Base-by-base conservation (phyloP, 495 filamentous ascomycete genomes). In the Cercophora scortea region DNA sequence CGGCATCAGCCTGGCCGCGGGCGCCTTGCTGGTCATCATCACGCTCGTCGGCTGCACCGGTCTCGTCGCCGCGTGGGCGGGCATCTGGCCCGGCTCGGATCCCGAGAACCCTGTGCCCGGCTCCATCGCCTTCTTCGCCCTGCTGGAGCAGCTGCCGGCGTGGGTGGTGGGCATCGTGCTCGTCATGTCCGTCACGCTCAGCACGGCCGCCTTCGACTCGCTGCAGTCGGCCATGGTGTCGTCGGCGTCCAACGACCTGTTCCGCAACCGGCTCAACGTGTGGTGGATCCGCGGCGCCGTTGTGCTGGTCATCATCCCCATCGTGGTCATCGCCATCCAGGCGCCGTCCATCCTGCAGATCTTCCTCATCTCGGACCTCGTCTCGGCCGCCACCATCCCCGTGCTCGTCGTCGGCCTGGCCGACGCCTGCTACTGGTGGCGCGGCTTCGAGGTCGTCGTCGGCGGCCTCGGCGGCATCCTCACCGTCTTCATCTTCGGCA, bases 181-280 rank as follows among this genome's bases (percentile, higher is more conserved):
- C 9, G 76, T 89, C 55, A 88, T 90, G 86, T 79, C 85, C 0
- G 81, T 88, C 10, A 79, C 79, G 13, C 73, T 90, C 46, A 82
- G 78, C 59, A 87, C 84, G 1, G 83, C 87, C 2, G 83, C 85
- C 2, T 89, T 89, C 50, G 86, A 90, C 66, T 80, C 74, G 49
- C 71, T 89, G 36, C 86, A 89, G 65, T 83, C 82, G 1, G 83
- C 87, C 43, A 90, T 88, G 84, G 81, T 89, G 0, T 86, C 82
- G 6, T 83, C 81, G 0, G 81, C 80, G 15, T 86, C 82, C 49
- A 89, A 88, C 63, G 86, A 90, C 60, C 53, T 90, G n/a, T 89
- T 89, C 71, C 80, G 84, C 42, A 89, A 89, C 71, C 76, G 73
- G 42, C 76, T 90, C 19, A 81, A 81, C 52, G 76, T 89, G 43